Conservation (phyloP, 768 basidiomycete genomes). For the Rhizopogon vinicolor region DNA sequence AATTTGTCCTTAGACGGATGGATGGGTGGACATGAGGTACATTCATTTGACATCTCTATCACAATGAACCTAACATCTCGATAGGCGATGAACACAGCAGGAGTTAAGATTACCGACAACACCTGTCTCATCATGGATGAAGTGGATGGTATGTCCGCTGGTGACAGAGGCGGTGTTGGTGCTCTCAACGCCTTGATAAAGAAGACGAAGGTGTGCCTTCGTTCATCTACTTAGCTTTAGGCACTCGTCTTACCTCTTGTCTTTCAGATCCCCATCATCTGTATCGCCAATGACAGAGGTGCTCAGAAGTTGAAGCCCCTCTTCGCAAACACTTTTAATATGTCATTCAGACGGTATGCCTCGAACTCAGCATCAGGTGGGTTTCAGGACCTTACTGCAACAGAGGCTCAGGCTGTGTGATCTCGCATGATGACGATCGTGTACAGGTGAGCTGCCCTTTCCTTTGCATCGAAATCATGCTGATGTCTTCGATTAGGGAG, state of each 20-base stretch:
- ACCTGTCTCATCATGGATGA: slow-evolving; percentile 98
- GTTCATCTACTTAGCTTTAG: neutral
- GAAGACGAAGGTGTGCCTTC: slow-evolving; percentile 70
- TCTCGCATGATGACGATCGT: slow-evolving; percentile 85
- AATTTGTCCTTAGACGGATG: slow-evolving; percentile 88
- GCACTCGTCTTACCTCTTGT: neutral
- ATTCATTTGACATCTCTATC: slow-evolving; percentile 6
- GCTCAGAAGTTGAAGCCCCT: slow-evolving; percentile 93
- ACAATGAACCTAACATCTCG: neutral
- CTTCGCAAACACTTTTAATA: slow-evolving; percentile 58
- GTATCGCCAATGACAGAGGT: slow-evolving; percentile 89
- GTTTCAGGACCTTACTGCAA: neutral
- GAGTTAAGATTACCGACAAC: slow-evolving; percentile 70
- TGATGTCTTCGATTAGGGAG: slow-evolving; percentile 49
- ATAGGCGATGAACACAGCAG: slow-evolving; percentile 61
- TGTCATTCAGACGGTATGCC: slow-evolving; percentile 79
- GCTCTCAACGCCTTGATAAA: slow-evolving; percentile 89
- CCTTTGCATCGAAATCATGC: neutral
- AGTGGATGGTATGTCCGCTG: slow-evolving; percentile 98
- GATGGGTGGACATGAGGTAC: slow-evolving; percentile 54
- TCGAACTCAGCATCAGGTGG: neutral
- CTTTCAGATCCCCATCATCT: slow-evolving; percentile 87
- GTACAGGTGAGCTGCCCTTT: slow-evolving; percentile 66
- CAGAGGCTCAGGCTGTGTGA: slow-evolving; percentile 62
- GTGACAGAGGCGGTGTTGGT: slow-evolving; percentile 94